phyloP scores from a whole-genome alignment of 2,329 filamentous ascomycete species.

The Fulvia fulva region DNA sequence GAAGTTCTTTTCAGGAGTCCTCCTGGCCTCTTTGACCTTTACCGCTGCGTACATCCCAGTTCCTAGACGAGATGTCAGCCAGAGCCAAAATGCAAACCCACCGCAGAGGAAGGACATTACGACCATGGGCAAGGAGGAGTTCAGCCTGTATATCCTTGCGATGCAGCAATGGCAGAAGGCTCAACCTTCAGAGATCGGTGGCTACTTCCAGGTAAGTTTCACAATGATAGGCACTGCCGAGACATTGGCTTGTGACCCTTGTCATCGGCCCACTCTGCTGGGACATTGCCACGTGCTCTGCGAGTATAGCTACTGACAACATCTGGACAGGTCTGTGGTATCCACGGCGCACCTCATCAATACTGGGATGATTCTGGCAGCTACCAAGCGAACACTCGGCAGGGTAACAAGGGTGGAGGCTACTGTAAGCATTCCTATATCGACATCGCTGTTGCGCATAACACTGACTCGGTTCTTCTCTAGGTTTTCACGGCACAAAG shows the following conservation, averaged over 20 bases:
- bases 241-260: neutral
- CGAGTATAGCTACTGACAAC: neutral
- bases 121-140: slow-evolving; percentile 6
- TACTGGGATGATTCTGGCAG: slow-evolving; percentile 51
- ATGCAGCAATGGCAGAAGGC: slow-evolving; percentile 64
- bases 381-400: slow-evolving; percentile 35
- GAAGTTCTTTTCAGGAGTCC: slow-evolving; percentile 1
- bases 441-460: neutral
- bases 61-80: slow-evolving; percentile 2
- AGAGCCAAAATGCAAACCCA: neutral
- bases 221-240: neutral
- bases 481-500: slow-evolving; percentile 64
- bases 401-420: slow-evolving; percentile 55
- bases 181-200: slow-evolving; percentile 64
- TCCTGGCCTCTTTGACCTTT: slow-evolving; percentile 1
- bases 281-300: neutral
- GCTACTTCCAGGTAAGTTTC: slow-evolving; percentile 67
- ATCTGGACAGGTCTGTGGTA: slow-evolving; percentile 53
- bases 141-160: slow-evolving; percentile 69
- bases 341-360: slow-evolving; percentile 70
- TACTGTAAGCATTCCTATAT: slow-evolving; percentile 49
- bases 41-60: slow-evolving; percentile 5
- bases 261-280: neutral
- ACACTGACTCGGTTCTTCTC: neutral
- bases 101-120: slow-evolving; percentile 7